These are phyloP conservation scores for Phlegmacium glaucopus DNA, from an alignment of 768 basidiomycete genomes.

Conservation along the genomic window DNA sequence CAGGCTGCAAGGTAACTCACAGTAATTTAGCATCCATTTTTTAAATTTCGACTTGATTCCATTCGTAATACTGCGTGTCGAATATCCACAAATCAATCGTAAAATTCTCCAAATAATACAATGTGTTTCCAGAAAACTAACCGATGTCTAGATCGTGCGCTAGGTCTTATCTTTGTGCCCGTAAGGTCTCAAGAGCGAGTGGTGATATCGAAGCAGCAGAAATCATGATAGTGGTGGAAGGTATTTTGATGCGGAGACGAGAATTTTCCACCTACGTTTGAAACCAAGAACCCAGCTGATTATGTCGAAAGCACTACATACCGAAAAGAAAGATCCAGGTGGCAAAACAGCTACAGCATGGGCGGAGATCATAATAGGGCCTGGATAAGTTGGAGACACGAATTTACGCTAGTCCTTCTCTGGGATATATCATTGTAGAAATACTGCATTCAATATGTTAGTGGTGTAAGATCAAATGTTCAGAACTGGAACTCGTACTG, in stretches of 20 bases:
- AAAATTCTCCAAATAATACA: too few species aligned
- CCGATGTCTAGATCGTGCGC: too few species aligned
- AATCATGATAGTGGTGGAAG: constrained; percentile 87
- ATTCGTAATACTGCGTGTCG: constrained; percentile 82
- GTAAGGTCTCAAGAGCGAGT: constrained; percentile 85
- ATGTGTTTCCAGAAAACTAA: constrained; percentile 82
- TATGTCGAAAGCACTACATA: too few species aligned
- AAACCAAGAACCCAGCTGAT: not conserved
- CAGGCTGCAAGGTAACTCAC: constrained; percentile 35
- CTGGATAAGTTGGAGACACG: constrained; percentile 79
- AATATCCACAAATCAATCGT: constrained; percentile 87
- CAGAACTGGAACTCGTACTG: too few species aligned
- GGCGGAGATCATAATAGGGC: constrained; percentile 84
- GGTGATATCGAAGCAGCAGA: constrained; percentile 82
- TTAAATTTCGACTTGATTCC: constrained; percentile 73
- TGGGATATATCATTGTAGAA: constrained; percentile 89
- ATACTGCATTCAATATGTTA: constrained; percentile 44
- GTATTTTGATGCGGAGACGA: constrained; percentile 78
- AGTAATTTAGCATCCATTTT: constrained; percentile 72
- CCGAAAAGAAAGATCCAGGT: constrained; percentile 79
- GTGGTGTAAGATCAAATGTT: too few species aligned
- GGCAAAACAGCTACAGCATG: constrained; percentile 78
- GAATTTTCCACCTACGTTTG: constrained; percentile 88
- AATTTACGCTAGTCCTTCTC: constrained; percentile 91
- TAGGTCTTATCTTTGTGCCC: constrained; percentile 79